Percentiles rank a stretch among this genome's conserved stretches.
Conservation (phyloP, 805 yeast species). For the Yamadazyma akitaensis region DNA sequence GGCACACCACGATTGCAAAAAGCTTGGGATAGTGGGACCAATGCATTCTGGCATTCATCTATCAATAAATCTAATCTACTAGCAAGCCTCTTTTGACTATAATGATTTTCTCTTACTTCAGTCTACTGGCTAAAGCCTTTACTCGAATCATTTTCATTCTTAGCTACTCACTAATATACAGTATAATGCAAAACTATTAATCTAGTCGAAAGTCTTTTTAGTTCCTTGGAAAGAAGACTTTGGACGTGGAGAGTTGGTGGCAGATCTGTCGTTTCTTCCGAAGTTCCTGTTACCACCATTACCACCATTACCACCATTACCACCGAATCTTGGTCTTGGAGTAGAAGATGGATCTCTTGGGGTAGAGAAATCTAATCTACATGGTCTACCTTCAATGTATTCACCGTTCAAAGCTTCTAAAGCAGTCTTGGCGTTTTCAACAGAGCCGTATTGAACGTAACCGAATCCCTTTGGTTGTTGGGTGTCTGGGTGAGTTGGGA, state of each 20-base stretch:
- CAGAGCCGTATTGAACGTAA: constrained; percentile 83
- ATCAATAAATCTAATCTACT: too few species aligned
- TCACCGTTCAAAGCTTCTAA: constrained; percentile 84
- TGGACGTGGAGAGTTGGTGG: constrained; percentile 56
- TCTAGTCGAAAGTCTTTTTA: constrained; percentile 76
- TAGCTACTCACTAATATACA: constrained; percentile 9
- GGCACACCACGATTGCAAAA: too few species aligned
- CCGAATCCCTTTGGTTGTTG: constrained; percentile 99
- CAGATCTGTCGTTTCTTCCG: constrained; percentile 45
- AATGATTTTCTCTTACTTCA: background rate
- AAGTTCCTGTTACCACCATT: constrained; percentile 25
- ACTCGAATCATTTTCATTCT: background rate
- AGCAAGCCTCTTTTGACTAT: too few species aligned
- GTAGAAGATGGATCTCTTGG: constrained; percentile 60
- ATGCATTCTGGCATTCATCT: too few species aligned
- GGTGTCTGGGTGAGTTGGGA: constrained; percentile 98
- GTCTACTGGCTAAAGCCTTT: background rate
- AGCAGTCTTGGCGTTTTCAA: constrained; percentile 90
- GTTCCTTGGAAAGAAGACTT: constrained; percentile 73
- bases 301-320: constrained; percentile 23
- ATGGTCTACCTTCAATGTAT: constrained; percentile 85
- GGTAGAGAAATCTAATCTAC: constrained; percentile 91
- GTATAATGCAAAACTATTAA: constrained; percentile 1
- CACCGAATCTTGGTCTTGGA: constrained; percentile 36
- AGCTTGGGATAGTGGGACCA: too few species aligned